Percentiles rank a stretch among this genome's conserved stretches.
These are phyloP conservation scores for Camellia lanceoleosa DNA, from an alignment of 148 eudicot genomes.

Conservation along the genomic window DNA sequence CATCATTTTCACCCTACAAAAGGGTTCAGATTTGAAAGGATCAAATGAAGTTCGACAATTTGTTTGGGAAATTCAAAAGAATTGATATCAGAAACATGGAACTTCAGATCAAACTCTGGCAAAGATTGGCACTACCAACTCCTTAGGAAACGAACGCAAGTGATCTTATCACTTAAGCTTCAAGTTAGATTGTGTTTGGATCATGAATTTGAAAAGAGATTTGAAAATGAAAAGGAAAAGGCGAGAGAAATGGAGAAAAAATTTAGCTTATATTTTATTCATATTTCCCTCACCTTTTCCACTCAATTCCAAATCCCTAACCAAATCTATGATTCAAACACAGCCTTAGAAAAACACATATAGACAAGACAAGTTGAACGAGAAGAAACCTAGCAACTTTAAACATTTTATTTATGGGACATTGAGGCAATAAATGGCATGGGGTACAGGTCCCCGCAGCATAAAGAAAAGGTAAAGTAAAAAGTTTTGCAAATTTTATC, in stretches of 20 bases:
- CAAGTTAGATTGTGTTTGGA: not conserved
- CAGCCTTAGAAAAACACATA: no score
- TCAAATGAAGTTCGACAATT: no score
- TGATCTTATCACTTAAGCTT: not conserved
- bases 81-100: not conserved
- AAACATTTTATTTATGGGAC: not conserved
- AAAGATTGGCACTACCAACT: not conserved
- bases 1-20: conserved; percentile 85
- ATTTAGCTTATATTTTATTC: no score
- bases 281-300: no score
- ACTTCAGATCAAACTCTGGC: not conserved
- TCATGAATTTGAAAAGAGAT: no score
- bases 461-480: not conserved
- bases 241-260: no score
- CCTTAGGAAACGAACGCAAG: not conserved
- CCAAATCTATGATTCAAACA: no score
- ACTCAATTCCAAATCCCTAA: no score
- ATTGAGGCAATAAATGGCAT: not conserved
- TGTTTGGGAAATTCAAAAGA: conserved; percentile 2
- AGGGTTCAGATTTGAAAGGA: not conserved
- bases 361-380: not conserved
- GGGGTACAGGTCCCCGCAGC: not conserved
- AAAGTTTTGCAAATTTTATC: not conserved
- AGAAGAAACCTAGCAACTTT: not conserved
- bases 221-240: no score